Percentiles rank a stretch among this genome's conserved stretches.
phyloP scores from a whole-genome alignment of 164 flowering plant genomes.

The Platanus orientalis region DNA sequence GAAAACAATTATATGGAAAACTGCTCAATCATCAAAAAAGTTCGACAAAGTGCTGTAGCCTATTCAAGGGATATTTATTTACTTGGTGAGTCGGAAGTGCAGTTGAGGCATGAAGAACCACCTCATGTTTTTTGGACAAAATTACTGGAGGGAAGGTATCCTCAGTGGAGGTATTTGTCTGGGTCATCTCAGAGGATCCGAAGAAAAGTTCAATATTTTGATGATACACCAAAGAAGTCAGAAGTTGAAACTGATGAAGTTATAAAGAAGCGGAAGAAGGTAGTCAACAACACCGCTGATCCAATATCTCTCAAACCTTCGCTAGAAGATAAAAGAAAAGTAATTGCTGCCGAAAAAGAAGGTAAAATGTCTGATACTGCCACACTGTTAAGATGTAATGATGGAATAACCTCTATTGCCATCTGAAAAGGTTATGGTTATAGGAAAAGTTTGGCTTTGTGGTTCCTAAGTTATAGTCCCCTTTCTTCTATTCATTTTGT shows the following conservation, averaged over 20 bases:
- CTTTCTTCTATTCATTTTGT: neutral
- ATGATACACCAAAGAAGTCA: conserved; percentile 14
- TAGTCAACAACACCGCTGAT: conserved; percentile 18
- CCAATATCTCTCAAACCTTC: conserved; percentile 18
- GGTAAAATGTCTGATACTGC: conserved; percentile 20
- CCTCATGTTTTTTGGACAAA: conserved; percentile 71
- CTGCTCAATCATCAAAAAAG: conserved; percentile 35
- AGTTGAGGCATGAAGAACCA: conserved; percentile 28
- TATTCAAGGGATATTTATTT: conserved; percentile 31
- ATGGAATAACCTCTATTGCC: conserved; percentile 1
- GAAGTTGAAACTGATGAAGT: conserved; percentile 34
- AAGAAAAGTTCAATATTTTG: conserved; percentile 49
- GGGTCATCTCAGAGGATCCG: conserved; percentile 45
- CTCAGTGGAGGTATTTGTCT: conserved; percentile 59
- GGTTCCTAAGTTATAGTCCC: neutral
- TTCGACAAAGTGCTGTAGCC: conserved; percentile 33
- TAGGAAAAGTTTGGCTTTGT: neutral
- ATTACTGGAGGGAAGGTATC: conserved; percentile 52
- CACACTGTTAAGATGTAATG: neutral
- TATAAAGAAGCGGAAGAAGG: conserved; percentile 57
- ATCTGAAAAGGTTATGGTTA: neutral
- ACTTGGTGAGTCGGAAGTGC: conserved; percentile 49
- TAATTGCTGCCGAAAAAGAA: conserved; percentile 24
- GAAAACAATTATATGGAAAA: conserved; percentile 13
- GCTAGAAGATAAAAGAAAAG: conserved; percentile 25